Evolutionary conservation across 805 yeast genomes (phyloP).

Genomic region (Candida nitratophila): DNA sequence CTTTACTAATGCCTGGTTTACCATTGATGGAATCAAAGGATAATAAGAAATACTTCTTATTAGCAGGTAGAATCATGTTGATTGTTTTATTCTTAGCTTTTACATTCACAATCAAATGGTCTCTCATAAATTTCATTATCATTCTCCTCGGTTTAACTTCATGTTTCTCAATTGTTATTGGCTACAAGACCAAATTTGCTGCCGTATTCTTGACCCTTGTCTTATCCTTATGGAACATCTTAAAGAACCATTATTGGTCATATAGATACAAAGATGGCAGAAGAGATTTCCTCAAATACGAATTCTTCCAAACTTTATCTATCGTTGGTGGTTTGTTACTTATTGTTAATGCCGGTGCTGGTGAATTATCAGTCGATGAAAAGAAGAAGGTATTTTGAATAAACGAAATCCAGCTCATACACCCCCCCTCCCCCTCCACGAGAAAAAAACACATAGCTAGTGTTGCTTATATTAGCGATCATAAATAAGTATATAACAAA

Average conservation of each 20-base stretch:
- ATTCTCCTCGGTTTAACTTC: slow-evolving; percentile 64
- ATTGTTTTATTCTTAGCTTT: slow-evolving; percentile 82
- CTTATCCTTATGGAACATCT: slow-evolving; percentile 67
- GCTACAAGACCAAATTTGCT: slow-evolving; percentile 86
- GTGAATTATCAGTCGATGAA: slow-evolving; percentile 87
- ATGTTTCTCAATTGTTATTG: slow-evolving; percentile 77
- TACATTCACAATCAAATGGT: slow-evolving; percentile 70
- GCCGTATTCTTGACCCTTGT: slow-evolving; percentile 66
- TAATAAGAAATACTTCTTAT: slow-evolving; percentile 69
- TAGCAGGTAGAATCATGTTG: slow-evolving; percentile 84
- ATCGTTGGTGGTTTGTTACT: slow-evolving; percentile 91
- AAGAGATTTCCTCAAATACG: slow-evolving; percentile 87
- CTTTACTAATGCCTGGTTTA: slow-evolving; percentile 63
- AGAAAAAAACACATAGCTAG: not conserved
- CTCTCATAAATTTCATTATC: slow-evolving; percentile 53
- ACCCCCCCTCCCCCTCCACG: no score
- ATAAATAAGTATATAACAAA: no score
- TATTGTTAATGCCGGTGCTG: slow-evolving; percentile 94
- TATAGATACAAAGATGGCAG: slow-evolving; percentile 61
- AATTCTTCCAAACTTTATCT: slow-evolving; percentile 88
- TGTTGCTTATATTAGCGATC: no score
- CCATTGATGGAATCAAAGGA: slow-evolving; percentile 69
- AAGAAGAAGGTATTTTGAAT: slow-evolving; percentile 84
- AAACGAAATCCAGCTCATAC: not conserved
- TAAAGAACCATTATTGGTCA: slow-evolving; percentile 86